Evolutionary conservation across 2,329 filamentous ascomycete species (phyloP).

Genomic region (Aspergillus luchuensis): DNA sequence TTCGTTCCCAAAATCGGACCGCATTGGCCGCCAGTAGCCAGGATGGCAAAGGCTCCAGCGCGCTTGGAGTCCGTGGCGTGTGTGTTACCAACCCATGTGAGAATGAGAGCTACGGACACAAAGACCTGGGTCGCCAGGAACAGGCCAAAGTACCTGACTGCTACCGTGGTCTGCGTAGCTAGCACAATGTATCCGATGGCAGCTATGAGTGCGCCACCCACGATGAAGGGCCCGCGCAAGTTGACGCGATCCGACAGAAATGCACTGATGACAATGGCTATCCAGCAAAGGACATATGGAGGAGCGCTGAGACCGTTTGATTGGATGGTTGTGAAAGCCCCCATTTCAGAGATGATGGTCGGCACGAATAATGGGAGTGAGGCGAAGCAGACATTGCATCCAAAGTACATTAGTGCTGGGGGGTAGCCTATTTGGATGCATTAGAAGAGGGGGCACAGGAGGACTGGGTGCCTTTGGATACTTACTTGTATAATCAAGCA

Average conservation of each 20-base stretch:
- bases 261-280: slow-evolving; percentile 40
- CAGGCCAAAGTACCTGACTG: slow-evolving; percentile 40
- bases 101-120: slow-evolving; percentile 36
- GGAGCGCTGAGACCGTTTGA: slow-evolving; percentile 44
- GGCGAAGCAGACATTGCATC: slow-evolving; percentile 35
- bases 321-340: slow-evolving; percentile 36
- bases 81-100: slow-evolving; percentile 43
- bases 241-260: slow-evolving; percentile 41
- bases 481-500: slow-evolving; percentile 19
- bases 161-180: slow-evolving; percentile 37
- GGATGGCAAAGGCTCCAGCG: slow-evolving; percentile 39
- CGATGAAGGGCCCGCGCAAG: slow-evolving; percentile 44
- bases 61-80: slow-evolving; percentile 42
- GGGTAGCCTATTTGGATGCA: slow-evolving; percentile 16
- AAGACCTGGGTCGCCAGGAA: slow-evolving; percentile 46
- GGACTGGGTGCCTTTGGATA: neutral
- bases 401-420: slow-evolving; percentile 26
- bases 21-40: slow-evolving; percentile 43
- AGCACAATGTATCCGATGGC: slow-evolving; percentile 47
- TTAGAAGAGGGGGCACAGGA: neutral
- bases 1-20: slow-evolving; percentile 37
- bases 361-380: slow-evolving; percentile 37
- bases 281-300: slow-evolving; percentile 46
- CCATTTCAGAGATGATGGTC: slow-evolving; percentile 39
- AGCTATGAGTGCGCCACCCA: slow-evolving; percentile 36